phyloP scores from a whole-genome alignment of 306 rosid species.

The Trifolium pratense region DNA sequence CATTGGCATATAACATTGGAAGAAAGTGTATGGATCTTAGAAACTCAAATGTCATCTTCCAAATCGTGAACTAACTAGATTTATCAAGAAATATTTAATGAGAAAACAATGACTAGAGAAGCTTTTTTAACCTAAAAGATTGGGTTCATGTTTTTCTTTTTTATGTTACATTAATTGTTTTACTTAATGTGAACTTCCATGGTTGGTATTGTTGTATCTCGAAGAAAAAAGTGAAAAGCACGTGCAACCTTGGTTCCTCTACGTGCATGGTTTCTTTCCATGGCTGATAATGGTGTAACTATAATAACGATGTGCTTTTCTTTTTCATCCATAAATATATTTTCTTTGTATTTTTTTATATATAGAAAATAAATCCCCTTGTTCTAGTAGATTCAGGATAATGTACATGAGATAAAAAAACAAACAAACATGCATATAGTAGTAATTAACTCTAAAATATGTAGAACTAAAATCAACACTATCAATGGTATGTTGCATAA shows the following conservation, averaged over 20 bases:
- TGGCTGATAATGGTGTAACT: slow-evolving; percentile 24
- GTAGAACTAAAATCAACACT: no score
- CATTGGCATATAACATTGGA: not conserved
- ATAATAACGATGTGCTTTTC: not conserved
- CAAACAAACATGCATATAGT: not conserved
- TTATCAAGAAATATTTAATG: slow-evolving; percentile 52
- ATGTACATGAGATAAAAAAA: not conserved
- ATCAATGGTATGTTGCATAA: no score
- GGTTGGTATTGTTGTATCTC: slow-evolving; percentile 37
- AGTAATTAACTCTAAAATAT: no score
- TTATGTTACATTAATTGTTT: slow-evolving; percentile 1
- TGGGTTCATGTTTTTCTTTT: not conserved
- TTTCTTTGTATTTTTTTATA: no score
- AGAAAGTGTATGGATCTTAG: slow-evolving; percentile 55
- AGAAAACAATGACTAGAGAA: slow-evolving; percentile 41
- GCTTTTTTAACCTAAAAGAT: slow-evolving; percentile 42
- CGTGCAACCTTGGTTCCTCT: slow-evolving; percentile 34
- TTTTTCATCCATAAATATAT: not conserved
- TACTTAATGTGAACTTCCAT: slow-evolving; percentile 25
- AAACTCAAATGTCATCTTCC: slow-evolving; percentile 56
- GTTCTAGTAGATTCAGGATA: not conserved
- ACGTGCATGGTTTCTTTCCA: slow-evolving; percentile 41
- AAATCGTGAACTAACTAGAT: slow-evolving; percentile 56
- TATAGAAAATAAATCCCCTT: not conserved
- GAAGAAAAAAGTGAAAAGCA: slow-evolving; percentile 21